Conservation (phyloP, 2,329 filamentous ascomycete species). For the Fusarium goolgardi region DNA sequence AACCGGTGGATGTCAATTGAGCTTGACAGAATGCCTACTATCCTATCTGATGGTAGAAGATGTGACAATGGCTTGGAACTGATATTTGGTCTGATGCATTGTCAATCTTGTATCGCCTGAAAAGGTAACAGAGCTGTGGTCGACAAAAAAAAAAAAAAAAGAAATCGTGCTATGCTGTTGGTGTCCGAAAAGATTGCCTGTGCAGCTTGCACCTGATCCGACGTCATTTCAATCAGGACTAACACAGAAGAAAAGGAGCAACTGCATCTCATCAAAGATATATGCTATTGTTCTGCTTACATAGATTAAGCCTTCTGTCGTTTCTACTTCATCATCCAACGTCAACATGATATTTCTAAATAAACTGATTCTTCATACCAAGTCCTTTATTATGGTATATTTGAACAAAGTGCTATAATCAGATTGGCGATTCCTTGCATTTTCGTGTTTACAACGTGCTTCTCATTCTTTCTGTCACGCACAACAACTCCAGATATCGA, state of each 20-base stretch:
- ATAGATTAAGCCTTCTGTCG: neutral
- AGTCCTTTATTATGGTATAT: neutral
- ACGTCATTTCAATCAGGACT: neutral
- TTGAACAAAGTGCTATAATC: neutral
- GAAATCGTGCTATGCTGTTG: neutral
- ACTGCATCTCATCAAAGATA: neutral
- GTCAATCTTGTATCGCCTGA: too few species aligned
- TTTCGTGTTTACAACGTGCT: neutral
- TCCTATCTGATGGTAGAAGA: neutral
- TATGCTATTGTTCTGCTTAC: neutral
- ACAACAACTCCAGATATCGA: neutral
- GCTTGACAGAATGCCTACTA: slow-evolving; percentile 3
- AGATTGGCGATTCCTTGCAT: neutral
- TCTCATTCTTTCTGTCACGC: neutral
- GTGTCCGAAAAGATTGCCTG: neutral
- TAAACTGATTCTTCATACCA: neutral
- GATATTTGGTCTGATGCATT: neutral
- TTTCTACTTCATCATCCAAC: neutral
- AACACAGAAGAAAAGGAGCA: neutral
- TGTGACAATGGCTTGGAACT: neutral
- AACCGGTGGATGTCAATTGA: slow-evolving; percentile 9
- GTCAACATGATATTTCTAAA: neutral
- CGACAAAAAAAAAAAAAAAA: neutral
- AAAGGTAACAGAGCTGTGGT: neutral
- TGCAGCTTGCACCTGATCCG: neutral